These are phyloP conservation scores for Curvularia spicifera DNA, from an alignment of 2,329 filamentous ascomycete genomes.

Conservation along the genomic window DNA sequence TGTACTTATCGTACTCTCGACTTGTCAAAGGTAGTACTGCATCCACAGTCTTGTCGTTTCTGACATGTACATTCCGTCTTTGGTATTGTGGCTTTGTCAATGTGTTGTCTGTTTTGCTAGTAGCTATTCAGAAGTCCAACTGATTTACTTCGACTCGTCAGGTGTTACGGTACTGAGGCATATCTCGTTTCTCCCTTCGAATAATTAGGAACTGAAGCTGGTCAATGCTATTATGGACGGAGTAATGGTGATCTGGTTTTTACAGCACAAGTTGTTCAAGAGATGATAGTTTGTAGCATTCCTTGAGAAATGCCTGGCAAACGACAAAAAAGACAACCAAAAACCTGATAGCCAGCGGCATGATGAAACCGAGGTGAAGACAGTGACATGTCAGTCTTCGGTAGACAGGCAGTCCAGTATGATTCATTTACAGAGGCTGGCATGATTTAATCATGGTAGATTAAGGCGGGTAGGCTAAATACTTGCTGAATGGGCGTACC, in stretches of 20 bases:
- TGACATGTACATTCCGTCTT: not conserved
- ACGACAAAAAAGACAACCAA: not conserved
- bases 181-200: not conserved
- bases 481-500: not conserved
- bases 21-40: not conserved
- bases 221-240: not conserved
- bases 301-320: not conserved
- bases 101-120: not conserved
- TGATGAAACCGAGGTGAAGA: not conserved
- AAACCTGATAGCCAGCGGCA: not conserved
- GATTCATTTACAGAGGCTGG: not conserved
- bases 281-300: not conserved
- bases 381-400: not conserved
- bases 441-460: not conserved
- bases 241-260: not conserved
- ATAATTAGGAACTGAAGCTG: not conserved
- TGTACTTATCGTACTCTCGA: not conserved
- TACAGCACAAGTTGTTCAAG: not conserved
- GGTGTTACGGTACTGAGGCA: not conserved
- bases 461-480: not conserved
- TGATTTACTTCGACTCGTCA: not conserved
- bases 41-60: not conserved
- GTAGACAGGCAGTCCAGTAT: not conserved
- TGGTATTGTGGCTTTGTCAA: not conserved
- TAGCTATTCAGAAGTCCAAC: not conserved